phyloP scores from a whole-genome alignment of 2,329 filamentous ascomycete species.

The Diaporthe helianthi region DNA sequence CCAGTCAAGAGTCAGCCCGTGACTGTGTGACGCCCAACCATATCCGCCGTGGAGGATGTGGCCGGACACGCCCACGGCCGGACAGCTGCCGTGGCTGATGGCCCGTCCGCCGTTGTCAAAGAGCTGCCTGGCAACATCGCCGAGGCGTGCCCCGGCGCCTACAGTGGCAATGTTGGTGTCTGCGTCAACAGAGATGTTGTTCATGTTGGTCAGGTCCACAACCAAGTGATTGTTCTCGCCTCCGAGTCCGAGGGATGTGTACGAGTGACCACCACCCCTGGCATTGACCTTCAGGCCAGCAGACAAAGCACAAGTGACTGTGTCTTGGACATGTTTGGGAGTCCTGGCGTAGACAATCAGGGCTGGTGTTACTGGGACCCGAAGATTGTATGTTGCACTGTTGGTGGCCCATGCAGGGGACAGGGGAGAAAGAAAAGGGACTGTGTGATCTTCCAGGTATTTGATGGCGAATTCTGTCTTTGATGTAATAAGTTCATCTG shows the following conservation, averaged over 20 bases:
- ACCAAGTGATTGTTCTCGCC: slow-evolving; percentile 56
- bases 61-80: slow-evolving; percentile 51
- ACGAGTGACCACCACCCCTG: slow-evolving; percentile 59
- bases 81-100: slow-evolving; percentile 60
- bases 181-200: slow-evolving; percentile 50
- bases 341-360: slow-evolving; percentile 53
- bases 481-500: neutral
- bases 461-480: slow-evolving; percentile 9
- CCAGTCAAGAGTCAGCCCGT: slow-evolving; percentile 47
- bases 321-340: slow-evolving; percentile 52
- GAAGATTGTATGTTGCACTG: slow-evolving; percentile 43
- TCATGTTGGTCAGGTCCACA: slow-evolving; percentile 54
- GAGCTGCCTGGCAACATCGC: slow-evolving; percentile 52
- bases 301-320: slow-evolving; percentile 53
- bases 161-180: slow-evolving; percentile 50
- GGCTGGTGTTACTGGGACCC: slow-evolving; percentile 47
- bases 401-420: slow-evolving; percentile 45
- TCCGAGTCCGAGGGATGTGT: slow-evolving; percentile 56
- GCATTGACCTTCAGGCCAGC: slow-evolving; percentile 55
- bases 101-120: slow-evolving; percentile 48
- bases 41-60: slow-evolving; percentile 51
- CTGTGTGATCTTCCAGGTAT: slow-evolving; percentile 18
- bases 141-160: slow-evolving; percentile 58
- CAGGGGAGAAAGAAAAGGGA: slow-evolving; percentile 32
- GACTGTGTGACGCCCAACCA: slow-evolving; percentile 47